Evolutionary conservation across 257 asterid genomes (phyloP).

Genomic region (Eustoma russellianum): DNA sequence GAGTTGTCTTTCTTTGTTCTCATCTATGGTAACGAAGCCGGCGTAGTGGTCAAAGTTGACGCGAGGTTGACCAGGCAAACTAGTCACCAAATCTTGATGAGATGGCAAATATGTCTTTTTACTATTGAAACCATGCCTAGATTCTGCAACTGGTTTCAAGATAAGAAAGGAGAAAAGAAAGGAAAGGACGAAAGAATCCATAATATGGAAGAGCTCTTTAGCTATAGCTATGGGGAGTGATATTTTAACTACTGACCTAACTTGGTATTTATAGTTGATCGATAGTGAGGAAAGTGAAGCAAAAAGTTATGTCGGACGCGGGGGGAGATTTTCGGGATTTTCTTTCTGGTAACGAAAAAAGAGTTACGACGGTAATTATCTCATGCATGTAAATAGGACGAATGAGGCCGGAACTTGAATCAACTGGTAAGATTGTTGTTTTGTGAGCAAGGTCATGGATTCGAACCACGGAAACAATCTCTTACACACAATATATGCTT

Average conservation of each 20-base stretch:
- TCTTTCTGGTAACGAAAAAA: no score
- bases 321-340: no score
- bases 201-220: not conserved
- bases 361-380: no score
- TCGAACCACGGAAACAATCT: no score
- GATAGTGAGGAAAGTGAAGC: conserved; percentile 8
- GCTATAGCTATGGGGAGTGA: conserved; percentile 11
- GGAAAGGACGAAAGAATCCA: conserved; percentile 21
- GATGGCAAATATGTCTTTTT: conserved; percentile 16
- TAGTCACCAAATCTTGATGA: conserved; percentile 45
- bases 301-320: not conserved
- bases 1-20: conserved; percentile 58
- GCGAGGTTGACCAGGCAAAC: conserved; percentile 71
- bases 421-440: no score
- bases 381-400: no score
- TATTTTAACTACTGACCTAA: conserved; percentile 4
- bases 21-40: conserved; percentile 56
- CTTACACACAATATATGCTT: no score
- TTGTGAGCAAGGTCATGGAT: no score
- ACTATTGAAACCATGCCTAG: conserved; percentile 32
- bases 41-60: conserved; percentile 63
- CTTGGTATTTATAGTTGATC: conserved; percentile 26
- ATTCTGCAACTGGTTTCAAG: conserved; percentile 29
- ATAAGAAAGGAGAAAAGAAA: conserved; percentile 18
- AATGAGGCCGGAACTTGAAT: no score